Evolutionary conservation across 352 stramenopile species (phyloP).

Genomic region (Pythium brachiatum): DNA sequence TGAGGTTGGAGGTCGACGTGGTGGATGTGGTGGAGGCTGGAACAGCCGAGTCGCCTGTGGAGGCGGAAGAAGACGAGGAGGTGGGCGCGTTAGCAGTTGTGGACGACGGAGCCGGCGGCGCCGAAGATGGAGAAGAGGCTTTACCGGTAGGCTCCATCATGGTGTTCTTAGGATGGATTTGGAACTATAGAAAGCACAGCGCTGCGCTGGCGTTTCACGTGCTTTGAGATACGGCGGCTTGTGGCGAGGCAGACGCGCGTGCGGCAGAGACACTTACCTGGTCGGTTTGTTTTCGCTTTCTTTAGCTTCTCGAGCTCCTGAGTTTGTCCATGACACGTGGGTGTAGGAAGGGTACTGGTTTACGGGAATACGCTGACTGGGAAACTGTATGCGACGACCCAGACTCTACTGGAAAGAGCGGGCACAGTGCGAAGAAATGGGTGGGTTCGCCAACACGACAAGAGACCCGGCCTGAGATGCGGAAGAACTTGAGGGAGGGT

Average conservation of each 20-base stretch:
- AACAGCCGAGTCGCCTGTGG: slow-evolving; percentile 4
- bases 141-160: slow-evolving; percentile 31
- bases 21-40: slow-evolving; percentile 20
- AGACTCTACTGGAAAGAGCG: slow-evolving; percentile 10
- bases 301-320: slow-evolving; percentile 7
- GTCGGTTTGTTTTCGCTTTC: neutral
- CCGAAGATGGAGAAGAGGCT: slow-evolving; percentile 7
- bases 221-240: slow-evolving; percentile 4
- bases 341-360: slow-evolving; percentile 15
- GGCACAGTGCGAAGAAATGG: slow-evolving; percentile 2
- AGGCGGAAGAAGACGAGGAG: slow-evolving; percentile 7
- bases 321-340: slow-evolving; percentile 2
- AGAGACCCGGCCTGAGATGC: slow-evolving; percentile 9
- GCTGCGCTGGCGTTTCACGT: slow-evolving; percentile 6
- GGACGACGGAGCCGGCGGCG: slow-evolving; percentile 4
- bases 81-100: slow-evolving; percentile 18
- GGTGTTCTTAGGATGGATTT: slow-evolving; percentile 5
- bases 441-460: slow-evolving; percentile 1
- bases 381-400: slow-evolving; percentile 15
- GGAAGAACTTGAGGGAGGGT: neutral
- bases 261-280: neutral
- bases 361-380: slow-evolving; percentile 10
- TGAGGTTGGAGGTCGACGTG: slow-evolving; percentile 41
- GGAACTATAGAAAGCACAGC: slow-evolving; percentile 17
- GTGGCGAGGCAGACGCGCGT: neutral